These are phyloP conservation scores for Amanita brunnescens DNA, from an alignment of 768 basidiomycete genomes.

Conservation along the genomic window DNA sequence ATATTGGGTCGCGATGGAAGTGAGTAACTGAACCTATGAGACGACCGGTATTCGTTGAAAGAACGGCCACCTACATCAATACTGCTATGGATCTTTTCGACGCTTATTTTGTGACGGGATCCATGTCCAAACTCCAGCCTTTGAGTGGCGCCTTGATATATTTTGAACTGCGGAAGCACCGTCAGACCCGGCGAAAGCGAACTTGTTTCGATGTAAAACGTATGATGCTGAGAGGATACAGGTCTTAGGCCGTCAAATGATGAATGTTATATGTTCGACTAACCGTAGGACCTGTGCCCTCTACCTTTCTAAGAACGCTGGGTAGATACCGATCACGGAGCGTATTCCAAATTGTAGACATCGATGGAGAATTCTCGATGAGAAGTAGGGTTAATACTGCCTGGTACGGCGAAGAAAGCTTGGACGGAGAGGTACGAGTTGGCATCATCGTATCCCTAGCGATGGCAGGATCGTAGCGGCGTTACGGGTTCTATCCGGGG, in stretches of 20 bases:
- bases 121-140: constrained; percentile 32
- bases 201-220: constrained; percentile 27
- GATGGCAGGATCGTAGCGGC: constrained; percentile 4
- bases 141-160: constrained; percentile 26
- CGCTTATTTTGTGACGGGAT: constrained; percentile 31
- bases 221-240: neutral
- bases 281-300: constrained; percentile 32
- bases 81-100: constrained; percentile 31
- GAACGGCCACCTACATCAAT: constrained; percentile 31
- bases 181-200: constrained; percentile 23
- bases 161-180: constrained; percentile 33
- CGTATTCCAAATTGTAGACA: constrained; percentile 38
- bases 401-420: constrained; percentile 19
- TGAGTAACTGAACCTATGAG: constrained; percentile 22
- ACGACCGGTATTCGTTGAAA: neutral
- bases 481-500: constrained; percentile 5
- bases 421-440: constrained; percentile 14
- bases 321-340: constrained; percentile 39
- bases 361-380: constrained; percentile 45
- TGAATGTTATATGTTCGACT: constrained; percentile 13
- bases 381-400: constrained; percentile 36
- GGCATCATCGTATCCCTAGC: constrained; percentile 13
- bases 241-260: neutral
- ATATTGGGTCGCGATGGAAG: constrained; percentile 21
- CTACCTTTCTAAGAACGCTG: constrained; percentile 32